Conservation (phyloP, 352 stramenopile species). For the Pythium sukuiense region DNA sequence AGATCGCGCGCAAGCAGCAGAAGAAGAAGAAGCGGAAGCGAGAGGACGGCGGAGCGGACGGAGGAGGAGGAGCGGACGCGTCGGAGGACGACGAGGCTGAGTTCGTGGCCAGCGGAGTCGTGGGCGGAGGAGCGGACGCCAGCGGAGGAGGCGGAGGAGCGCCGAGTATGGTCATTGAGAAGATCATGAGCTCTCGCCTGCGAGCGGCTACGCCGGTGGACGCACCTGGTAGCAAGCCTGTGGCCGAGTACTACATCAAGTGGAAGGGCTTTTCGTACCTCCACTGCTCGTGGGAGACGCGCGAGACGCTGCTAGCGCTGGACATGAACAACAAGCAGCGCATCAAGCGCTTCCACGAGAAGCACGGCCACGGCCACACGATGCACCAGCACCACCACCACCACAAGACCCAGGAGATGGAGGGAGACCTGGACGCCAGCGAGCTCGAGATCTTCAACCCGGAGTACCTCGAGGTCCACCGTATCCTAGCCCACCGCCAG, state of each 20-base stretch:
- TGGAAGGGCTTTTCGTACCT: conserved; percentile 91
- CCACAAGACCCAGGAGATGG: conserved; percentile 26
- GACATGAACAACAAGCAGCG: conserved; percentile 84
- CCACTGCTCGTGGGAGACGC: conserved; percentile 84
- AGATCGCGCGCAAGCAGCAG: conserved; percentile 17
- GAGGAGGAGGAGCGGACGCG: conserved; percentile 4
- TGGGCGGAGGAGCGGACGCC: neutral
- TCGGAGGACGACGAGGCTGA: conserved; percentile 26
- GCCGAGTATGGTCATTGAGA: conserved; percentile 83
- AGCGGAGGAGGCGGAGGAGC: neutral
- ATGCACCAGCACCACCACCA: conserved; percentile 49
- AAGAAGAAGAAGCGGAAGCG: conserved; percentile 32
- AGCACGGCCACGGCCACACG: conserved; percentile 44
- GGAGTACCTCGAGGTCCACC: conserved; percentile 89
- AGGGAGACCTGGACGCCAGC: conserved; percentile 28
- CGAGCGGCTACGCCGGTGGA: conserved; percentile 36
- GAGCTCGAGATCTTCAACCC: conserved; percentile 90
- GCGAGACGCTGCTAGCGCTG: conserved; percentile 71
- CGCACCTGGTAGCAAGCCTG: conserved; percentile 1
- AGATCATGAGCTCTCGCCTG: conserved; percentile 82
- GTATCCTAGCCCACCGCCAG: conserved; percentile 76
- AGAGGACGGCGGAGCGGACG: neutral
- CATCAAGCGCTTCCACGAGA: conserved; percentile 88
- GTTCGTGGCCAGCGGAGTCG: conserved; percentile 11
- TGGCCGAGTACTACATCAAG: conserved; percentile 89